A percentile compares a stretch with the other conserved stretches of the same genome.
Evolutionary conservation across 2,329 filamentous ascomycete genomes (phyloP).

Genomic region (Didymella lethalis): DNA sequence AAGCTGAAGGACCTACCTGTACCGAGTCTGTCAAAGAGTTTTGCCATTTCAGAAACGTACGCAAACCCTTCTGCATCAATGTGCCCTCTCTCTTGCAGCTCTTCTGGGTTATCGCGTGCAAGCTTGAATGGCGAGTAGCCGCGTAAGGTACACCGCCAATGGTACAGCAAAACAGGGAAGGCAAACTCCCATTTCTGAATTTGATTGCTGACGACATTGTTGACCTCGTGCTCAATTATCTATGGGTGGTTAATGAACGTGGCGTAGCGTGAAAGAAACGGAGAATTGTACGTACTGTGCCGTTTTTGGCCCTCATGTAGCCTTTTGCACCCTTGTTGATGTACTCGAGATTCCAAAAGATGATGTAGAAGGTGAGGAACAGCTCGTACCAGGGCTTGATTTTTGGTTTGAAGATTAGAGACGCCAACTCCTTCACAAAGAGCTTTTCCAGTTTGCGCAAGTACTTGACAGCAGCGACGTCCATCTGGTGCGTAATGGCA

Average conservation of each 20-base stretch:
- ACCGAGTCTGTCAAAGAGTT: conserved; percentile 36
- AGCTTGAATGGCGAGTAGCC: conserved; percentile 46
- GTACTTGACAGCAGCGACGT: conserved; percentile 47
- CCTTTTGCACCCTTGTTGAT: conserved; percentile 44
- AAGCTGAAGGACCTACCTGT: conserved; percentile 32
- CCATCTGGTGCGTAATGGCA: conserved; percentile 49
- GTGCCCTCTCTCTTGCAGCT: conserved; percentile 40
- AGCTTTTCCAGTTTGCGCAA: conserved; percentile 41
- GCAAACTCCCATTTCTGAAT: conserved; percentile 48
- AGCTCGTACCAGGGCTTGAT: conserved; percentile 51
- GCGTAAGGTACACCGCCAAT: conserved; percentile 45
- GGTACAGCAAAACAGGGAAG: conserved; percentile 42
- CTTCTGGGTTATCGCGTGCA: conserved; percentile 47
- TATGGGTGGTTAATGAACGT: conserved; percentile 28
- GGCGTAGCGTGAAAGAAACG: neutral
- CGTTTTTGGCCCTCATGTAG: conserved; percentile 47
- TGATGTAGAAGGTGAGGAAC: conserved; percentile 46
- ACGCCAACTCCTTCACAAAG: conserved; percentile 40
- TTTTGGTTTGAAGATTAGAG: conserved; percentile 42
- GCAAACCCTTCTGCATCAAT: conserved; percentile 42
- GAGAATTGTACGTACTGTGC: conserved; percentile 39
- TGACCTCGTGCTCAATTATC: conserved; percentile 44
- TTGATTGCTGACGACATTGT: conserved; percentile 44
- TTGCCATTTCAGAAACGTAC: conserved; percentile 41
- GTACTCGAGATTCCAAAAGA: conserved; percentile 50